Conservation (phyloP, 495 filamentous ascomycete genomes). For the Xylaria venustula region DNA sequence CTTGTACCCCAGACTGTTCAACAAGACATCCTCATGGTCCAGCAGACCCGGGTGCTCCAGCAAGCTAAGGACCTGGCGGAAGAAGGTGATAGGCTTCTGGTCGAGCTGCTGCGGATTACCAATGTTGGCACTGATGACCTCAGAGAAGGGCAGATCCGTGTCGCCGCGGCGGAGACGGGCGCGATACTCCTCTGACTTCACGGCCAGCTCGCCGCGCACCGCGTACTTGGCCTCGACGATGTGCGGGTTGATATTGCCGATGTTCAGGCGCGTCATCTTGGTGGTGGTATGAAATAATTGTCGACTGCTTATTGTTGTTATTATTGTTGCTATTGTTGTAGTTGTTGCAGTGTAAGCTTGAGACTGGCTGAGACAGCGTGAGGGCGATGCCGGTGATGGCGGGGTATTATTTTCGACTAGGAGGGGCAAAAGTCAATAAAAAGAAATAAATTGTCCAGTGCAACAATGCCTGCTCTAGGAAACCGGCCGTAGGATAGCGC, state of each 20-base stretch:
- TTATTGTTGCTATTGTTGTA: constrained; percentile 16
- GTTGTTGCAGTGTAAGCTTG: constrained; percentile 10
- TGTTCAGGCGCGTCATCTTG: constrained; percentile 60
- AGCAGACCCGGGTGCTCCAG: constrained; percentile 86
- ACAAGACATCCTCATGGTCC: constrained; percentile 67
- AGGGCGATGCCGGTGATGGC: not conserved
- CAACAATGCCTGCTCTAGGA: no score
- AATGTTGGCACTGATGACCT: constrained; percentile 95
- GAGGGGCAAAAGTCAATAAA: not conserved
- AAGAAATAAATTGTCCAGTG: no score
- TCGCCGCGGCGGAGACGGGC: constrained; percentile 55
- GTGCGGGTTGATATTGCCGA: constrained; percentile 89
- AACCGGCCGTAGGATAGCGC: no score
- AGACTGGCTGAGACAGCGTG: no score
- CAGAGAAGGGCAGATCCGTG: constrained; percentile 76
- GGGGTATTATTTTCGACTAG: not conserved
- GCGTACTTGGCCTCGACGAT: constrained; percentile 88
- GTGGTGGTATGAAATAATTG: constrained; percentile 47
- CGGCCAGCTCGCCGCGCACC: constrained; percentile 91
- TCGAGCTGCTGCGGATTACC: constrained; percentile 98
- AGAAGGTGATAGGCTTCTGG: constrained; percentile 98
- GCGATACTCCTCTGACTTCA: constrained; percentile 85
- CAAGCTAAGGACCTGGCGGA: constrained; percentile 93
- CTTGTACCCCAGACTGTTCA: constrained; percentile 76
- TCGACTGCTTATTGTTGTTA: no score